These are phyloP conservation scores for Aphanomyces stellatus DNA, from an alignment of 352 stramenopile species.

Conservation along the genomic window DNA sequence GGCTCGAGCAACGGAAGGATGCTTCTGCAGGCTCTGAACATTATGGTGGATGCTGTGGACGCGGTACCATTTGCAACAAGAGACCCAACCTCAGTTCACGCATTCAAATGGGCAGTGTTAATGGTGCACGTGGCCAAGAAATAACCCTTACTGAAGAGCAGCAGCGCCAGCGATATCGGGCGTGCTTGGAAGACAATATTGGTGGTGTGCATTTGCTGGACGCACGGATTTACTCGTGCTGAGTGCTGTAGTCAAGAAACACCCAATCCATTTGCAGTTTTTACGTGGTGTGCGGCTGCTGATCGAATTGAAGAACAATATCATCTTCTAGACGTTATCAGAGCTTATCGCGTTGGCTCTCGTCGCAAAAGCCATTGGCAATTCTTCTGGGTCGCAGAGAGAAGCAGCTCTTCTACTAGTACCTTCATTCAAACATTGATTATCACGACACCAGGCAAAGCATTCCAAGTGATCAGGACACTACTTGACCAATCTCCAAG, in stretches of 20 bases:
- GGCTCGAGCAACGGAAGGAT: conserved; percentile 20
- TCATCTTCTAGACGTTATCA: conserved; percentile 32
- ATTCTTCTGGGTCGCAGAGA: conserved; percentile 39
- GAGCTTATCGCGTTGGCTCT: conserved; percentile 38
- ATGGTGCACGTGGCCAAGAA: conserved; percentile 15
- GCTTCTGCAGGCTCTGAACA: conserved; percentile 26
- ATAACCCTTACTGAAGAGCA: conserved; percentile 27
- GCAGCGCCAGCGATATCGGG: conserved; percentile 24
- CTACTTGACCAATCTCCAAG: conserved; percentile 26
- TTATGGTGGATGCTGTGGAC: conserved; percentile 20
- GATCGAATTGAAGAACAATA: conserved; percentile 34
- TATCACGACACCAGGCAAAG: conserved; percentile 23
- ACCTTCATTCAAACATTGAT: conserved; percentile 25
- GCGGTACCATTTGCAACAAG: conserved; percentile 20
- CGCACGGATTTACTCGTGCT: conserved; percentile 36
- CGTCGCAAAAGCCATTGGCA: conserved; percentile 24
- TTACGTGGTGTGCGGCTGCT: conserved; percentile 36
- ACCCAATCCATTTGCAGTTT: conserved; percentile 18
- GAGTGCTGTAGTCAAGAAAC: conserved; percentile 24
- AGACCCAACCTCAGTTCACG: conserved; percentile 20
- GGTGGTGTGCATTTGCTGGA: conserved; percentile 27
- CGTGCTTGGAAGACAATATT: conserved; percentile 34
- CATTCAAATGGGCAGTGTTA: conserved; percentile 24
- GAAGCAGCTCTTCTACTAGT: conserved; percentile 17
- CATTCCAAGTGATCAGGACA: conserved; percentile 29